Conservation (phyloP, 2,329 filamentous ascomycete genomes). For the Fusarium napiforme region DNA sequence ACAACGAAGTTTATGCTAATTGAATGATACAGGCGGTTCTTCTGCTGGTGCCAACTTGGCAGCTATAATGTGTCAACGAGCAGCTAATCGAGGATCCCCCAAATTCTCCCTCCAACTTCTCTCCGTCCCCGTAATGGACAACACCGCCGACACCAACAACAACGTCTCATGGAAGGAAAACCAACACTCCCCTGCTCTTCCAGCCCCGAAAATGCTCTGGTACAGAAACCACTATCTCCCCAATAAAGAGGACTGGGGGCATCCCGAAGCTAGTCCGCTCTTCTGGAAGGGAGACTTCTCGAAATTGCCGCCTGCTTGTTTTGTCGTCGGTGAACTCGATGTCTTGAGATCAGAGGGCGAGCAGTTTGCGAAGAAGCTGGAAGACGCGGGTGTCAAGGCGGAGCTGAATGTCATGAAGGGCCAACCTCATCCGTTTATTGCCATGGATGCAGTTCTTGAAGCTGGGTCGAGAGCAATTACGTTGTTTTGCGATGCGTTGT, state of each 20-base stretch:
- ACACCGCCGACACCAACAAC: conserved; percentile 6
- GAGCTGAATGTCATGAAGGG: conserved; percentile 9
- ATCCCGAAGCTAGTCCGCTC: neutral
- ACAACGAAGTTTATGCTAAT: fast-evolving
- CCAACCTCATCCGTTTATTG: conserved; percentile 19
- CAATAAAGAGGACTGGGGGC: neutral
- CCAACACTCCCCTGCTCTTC: neutral
- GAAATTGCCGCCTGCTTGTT: conserved; percentile 8
- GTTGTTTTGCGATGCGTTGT: conserved; percentile 5
- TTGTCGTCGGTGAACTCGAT: conserved; percentile 14
- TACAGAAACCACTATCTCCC: conserved; percentile 11
- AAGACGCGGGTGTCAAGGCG: neutral
- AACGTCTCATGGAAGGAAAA: conserved; percentile 12
- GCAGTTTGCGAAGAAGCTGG: conserved; percentile 3
- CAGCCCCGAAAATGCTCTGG: conserved; percentile 14
- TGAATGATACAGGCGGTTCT: neutral
- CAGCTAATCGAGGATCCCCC: neutral
- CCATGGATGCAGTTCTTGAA: conserved; percentile 16
- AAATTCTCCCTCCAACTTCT: conserved; percentile 14
- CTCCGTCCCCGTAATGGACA: conserved; percentile 14
- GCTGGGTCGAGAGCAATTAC: conserved; percentile 9
- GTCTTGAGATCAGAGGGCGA: neutral
- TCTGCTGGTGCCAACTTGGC: conserved; percentile 16
- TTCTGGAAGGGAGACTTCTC: conserved; percentile 14
- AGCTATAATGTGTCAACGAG: conserved; percentile 19